Conservation (phyloP, 176 grass and related monocot genomes). For the Cenchrus fungigraminus region DNA sequence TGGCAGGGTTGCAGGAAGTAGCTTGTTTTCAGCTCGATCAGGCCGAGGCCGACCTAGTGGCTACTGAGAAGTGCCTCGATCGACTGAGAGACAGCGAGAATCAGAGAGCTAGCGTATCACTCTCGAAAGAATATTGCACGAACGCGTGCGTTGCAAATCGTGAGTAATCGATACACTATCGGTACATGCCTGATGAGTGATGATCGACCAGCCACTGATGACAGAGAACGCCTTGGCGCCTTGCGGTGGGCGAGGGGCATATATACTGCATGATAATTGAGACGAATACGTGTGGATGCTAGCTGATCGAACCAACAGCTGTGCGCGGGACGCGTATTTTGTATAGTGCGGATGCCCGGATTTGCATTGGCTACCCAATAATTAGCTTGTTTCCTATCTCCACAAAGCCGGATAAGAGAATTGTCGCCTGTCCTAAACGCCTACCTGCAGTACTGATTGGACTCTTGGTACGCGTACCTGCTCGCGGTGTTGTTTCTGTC, state of each 20-base stretch:
- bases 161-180: not conserved
- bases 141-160: not conserved
- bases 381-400: not conserved
- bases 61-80: no score
- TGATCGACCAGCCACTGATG: not conserved
- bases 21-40: no score
- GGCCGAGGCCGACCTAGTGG: no score
- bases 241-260: constrained; percentile 1
- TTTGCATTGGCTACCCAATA: not conserved
- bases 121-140: no score
- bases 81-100: no score
- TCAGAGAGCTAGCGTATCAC: no score
- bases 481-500: not conserved
- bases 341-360: not conserved
- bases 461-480: not conserved
- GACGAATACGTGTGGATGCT: not conserved
- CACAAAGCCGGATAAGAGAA: not conserved
- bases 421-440: not conserved
- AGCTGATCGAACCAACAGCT: not conserved
- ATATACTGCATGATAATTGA: not conserved
- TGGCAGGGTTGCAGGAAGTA: no score
- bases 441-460: not conserved
- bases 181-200: not conserved
- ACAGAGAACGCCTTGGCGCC: not conserved
- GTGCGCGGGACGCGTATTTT: not conserved